Evolutionary conservation across 1,139 yeast species (phyloP).

Genomic region (Sugiyamaella pinicola): DNA sequence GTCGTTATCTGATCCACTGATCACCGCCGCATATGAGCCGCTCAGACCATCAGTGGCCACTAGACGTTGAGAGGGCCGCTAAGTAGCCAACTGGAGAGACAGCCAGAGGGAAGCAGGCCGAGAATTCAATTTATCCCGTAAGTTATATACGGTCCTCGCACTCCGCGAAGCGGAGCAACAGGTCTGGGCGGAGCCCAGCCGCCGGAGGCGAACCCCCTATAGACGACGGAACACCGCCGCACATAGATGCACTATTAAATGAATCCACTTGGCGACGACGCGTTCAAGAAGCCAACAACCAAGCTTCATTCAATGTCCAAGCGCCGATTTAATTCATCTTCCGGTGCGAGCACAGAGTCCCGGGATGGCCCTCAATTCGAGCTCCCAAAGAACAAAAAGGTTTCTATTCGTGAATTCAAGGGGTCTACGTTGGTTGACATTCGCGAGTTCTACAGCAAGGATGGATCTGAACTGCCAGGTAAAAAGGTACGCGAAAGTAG

Average conservation of each 20-base stretch:
- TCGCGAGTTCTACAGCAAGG: constrained; percentile 70
- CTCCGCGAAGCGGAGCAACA: no score
- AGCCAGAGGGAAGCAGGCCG: no score
- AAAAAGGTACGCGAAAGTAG: constrained; percentile 51
- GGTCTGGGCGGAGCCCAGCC: no score
- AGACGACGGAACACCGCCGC: no score
- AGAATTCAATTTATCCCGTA: no score
- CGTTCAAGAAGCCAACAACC: not conserved
- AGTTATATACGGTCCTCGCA: no score
- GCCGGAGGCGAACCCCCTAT: no score
- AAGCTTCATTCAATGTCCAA: constrained; percentile 4
- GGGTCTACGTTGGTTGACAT: constrained; percentile 70
- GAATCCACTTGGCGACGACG: not conserved
- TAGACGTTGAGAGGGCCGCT: no score
- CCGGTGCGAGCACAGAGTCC: not conserved
- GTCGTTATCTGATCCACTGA: no score
- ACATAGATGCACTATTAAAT: no score
- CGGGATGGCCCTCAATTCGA: constrained; percentile 30
- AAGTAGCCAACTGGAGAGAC: no score
- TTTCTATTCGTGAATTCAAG: constrained; percentile 71
- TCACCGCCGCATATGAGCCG: not conserved
- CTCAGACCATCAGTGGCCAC: not conserved
- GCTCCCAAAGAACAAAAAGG: constrained; percentile 69
- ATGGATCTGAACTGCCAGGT: constrained; percentile 69
- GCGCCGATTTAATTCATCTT: constrained; percentile 5